Evolutionary conservation across 257 asterid genomes (phyloP).

Genomic region (Solanum sitiens): DNA sequence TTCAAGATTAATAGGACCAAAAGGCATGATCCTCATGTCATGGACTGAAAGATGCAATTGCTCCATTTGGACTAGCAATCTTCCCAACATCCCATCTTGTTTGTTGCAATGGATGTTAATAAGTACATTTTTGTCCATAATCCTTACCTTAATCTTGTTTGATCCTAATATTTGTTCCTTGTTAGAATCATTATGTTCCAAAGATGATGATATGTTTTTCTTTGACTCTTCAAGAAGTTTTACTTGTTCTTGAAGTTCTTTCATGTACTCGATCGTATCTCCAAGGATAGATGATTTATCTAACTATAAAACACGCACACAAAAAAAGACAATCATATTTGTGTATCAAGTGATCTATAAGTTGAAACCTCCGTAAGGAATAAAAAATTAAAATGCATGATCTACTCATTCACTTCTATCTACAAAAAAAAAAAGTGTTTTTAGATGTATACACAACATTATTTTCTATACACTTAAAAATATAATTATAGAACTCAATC

Average conservation of each 20-base stretch:
- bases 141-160: slow-evolving; percentile 26
- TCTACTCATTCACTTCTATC: not conserved
- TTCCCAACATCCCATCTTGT: slow-evolving; percentile 15
- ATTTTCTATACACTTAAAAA: too few relatives aligned
- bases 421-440: not conserved
- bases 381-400: too few relatives aligned
- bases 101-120: slow-evolving; percentile 36
- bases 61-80: slow-evolving; percentile 28
- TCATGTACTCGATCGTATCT: slow-evolving; percentile 14
- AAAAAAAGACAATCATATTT: too few relatives aligned
- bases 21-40: slow-evolving; percentile 46
- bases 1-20: slow-evolving; percentile 32
- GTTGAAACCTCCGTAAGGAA: too few relatives aligned
- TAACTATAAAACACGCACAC: not conserved
- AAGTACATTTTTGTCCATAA: slow-evolving; percentile 20
- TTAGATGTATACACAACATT: too few relatives aligned
- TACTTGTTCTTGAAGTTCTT: slow-evolving; percentile 41
- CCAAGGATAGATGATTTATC: slow-evolving; percentile 20
- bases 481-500: not conserved
- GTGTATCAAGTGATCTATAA: too few relatives aligned
- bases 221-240: slow-evolving; percentile 21
- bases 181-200: not conserved
- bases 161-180: not conserved
- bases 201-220: not conserved
- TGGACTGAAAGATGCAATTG: slow-evolving; percentile 24